Evolutionary conservation across 1,284 basidiomycete species (phyloP).

Genomic region (Cutaneotrichosporon cyanovorans): DNA sequence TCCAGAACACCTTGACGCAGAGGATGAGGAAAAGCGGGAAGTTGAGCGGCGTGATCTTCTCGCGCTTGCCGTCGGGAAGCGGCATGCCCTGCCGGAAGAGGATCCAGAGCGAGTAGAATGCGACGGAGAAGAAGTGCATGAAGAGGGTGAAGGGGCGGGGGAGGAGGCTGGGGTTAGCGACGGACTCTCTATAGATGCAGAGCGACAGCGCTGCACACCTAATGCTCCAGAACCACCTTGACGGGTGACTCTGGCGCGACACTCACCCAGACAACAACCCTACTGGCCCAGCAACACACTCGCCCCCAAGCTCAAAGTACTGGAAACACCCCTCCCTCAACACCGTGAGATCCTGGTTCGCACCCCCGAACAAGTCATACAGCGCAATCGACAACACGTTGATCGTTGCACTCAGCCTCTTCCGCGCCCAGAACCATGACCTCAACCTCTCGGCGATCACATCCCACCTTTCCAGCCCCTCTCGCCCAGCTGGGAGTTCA

Average conservation of each 20-base stretch:
- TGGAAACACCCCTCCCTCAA: constrained; percentile 92
- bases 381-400: constrained; percentile 86
- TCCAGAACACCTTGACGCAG: constrained; percentile 65
- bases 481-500: constrained; percentile 27
- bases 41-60: constrained; percentile 50
- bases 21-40: constrained; percentile 58
- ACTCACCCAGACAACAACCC: constrained; percentile 58
- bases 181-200: no score
- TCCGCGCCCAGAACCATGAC: constrained; percentile 77
- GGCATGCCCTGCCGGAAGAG: constrained; percentile 65
- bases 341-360: constrained; percentile 63
- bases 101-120: constrained; percentile 83
- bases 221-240: no score
- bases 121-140: constrained; percentile 91
- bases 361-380: constrained; percentile 78
- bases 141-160: constrained; percentile 72
- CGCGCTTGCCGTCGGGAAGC: constrained; percentile 5
- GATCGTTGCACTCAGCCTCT: constrained; percentile 70
- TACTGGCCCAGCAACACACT: constrained; percentile 82
- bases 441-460: constrained; percentile 55
- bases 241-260: not conserved
- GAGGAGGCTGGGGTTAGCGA: constrained; percentile 45
- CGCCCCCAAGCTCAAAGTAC: constrained; percentile 91
- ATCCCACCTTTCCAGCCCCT: constrained; percentile 55
- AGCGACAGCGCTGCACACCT: no score